Conservation (phyloP, 192 early-diverging fungal genomes). For the Glomus cerebriforme region DNA sequence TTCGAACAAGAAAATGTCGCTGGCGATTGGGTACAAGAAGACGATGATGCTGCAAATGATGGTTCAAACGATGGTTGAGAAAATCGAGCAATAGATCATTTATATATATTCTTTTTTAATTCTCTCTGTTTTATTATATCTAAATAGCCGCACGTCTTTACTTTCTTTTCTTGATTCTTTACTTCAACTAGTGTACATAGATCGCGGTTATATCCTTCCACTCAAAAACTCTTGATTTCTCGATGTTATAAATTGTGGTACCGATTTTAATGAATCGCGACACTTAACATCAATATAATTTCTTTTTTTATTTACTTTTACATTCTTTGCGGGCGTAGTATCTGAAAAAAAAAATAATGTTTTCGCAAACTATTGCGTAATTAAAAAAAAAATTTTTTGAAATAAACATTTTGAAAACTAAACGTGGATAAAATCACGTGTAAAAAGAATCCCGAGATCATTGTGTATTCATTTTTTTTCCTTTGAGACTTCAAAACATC, state of each 20-base stretch:
- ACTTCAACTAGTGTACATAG: not conserved
- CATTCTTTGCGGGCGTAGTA: not conserved
- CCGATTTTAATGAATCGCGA: not conserved
- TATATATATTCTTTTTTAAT: not conserved
- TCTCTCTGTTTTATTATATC: not conserved
- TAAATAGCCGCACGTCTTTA: not conserved
- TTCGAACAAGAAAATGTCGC: slow-evolving; percentile 6
- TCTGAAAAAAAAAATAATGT: not conserved
- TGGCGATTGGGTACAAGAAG: not conserved
- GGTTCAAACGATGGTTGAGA: not conserved
- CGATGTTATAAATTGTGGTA: not conserved
- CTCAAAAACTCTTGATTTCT: not conserved
- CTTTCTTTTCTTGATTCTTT: not conserved
- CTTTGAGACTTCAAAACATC: too few relatives aligned
- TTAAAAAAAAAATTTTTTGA: not conserved
- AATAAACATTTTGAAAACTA: not conserved
- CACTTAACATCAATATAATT: not conserved
- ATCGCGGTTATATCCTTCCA: not conserved
- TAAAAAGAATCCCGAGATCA: not conserved
- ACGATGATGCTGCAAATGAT: not conserved
- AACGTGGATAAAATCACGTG: not conserved
- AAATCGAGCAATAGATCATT: not conserved
- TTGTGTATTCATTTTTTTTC: too few relatives aligned
- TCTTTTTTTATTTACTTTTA: not conserved
- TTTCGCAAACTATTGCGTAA: not conserved